A percentile compares a stretch with the other conserved stretches of the same genome.
These are phyloP conservation scores for Curvularia spicifera DNA, from an alignment of 2,329 filamentous ascomycete genomes.

Conservation along the genomic window DNA sequence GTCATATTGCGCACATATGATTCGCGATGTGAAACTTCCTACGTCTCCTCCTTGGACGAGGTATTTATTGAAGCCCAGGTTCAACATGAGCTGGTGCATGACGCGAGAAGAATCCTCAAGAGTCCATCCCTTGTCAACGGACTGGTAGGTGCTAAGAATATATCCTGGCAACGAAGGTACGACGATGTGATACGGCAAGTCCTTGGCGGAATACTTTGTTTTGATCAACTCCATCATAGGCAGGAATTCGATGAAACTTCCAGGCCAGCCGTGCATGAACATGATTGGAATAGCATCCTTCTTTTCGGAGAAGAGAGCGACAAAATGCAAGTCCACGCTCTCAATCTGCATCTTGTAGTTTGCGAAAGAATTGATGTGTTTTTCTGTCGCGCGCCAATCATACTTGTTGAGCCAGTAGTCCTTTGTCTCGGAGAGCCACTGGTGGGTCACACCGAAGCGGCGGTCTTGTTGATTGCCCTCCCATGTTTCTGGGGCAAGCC, in stretches of 20 bases:
- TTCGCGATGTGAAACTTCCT: slow-evolving; percentile 54
- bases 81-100: slow-evolving; percentile 62
- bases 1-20: slow-evolving; percentile 51
- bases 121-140: slow-evolving; percentile 55
- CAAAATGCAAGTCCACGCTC: slow-evolving; percentile 59
- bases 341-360: slow-evolving; percentile 59
- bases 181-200: slow-evolving; percentile 64
- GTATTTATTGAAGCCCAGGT: slow-evolving; percentile 63
- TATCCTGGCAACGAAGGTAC: slow-evolving; percentile 65
- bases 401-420: slow-evolving; percentile 49
- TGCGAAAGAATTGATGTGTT: slow-evolving; percentile 59
- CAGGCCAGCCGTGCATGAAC: slow-evolving; percentile 65
- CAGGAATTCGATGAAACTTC: slow-evolving; percentile 64
- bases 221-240: slow-evolving; percentile 57
- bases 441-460: slow-evolving; percentile 38
- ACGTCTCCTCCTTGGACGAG: slow-evolving; percentile 66
- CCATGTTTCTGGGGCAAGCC: slow-evolving; percentile 41
- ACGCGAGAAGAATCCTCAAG: slow-evolving; percentile 51
- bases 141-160: slow-evolving; percentile 56
- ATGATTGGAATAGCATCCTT: slow-evolving; percentile 60
- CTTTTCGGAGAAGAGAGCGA: slow-evolving; percentile 62
- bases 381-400: slow-evolving; percentile 49
- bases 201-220: slow-evolving; percentile 57
- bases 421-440: slow-evolving; percentile 47
- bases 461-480: slow-evolving; percentile 37